Percentiles rank a stretch among this genome's conserved stretches.
phyloP scores from a whole-genome alignment of 257 asterid species.

The Eucommia ulmoides region DNA sequence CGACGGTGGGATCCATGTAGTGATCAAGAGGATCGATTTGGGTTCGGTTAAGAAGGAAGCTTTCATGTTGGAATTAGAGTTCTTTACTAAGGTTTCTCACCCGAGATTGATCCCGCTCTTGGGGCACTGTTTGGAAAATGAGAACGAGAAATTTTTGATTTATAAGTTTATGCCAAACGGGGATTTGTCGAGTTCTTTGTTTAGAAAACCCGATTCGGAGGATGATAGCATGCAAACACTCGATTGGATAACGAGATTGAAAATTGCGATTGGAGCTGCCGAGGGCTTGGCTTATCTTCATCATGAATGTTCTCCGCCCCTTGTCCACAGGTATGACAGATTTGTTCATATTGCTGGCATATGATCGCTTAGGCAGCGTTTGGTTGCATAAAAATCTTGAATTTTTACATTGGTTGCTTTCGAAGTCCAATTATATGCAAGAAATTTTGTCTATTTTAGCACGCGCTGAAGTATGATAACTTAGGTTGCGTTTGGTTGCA shows the following conservation, averaged over 20 bases:
- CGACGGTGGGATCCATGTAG: constrained; percentile 64
- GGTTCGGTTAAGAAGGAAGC: constrained; percentile 45
- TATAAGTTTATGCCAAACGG: constrained; percentile 81
- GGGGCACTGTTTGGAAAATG: constrained; percentile 92
- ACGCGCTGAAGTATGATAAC: too few species aligned
- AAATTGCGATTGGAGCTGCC: constrained; percentile 90
- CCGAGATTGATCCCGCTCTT: constrained; percentile 71
- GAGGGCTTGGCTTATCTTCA: constrained; percentile 83
- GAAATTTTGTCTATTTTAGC: too few species aligned
- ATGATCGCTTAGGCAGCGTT: too few species aligned
- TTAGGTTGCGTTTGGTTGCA: too few species aligned
- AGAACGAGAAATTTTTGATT: constrained; percentile 63
- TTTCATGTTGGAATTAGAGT: constrained; percentile 47
- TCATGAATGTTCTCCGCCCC: constrained; percentile 82
- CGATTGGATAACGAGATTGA: constrained; percentile 95
- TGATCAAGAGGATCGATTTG: constrained; percentile 58
- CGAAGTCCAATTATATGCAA: too few species aligned
- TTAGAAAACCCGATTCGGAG: constrained; percentile 46
- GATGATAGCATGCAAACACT: constrained; percentile 61
- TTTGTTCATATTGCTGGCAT: too few species aligned
- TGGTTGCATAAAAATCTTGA: too few species aligned
- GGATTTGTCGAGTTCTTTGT: constrained; percentile 72
- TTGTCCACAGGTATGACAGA: constrained; percentile 75
- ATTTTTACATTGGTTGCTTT: too few species aligned
- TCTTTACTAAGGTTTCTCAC: constrained; percentile 63